These are phyloP conservation scores for Paraphaeosphaeria minitans DNA, from an alignment of 2,329 filamentous ascomycete species.

Conservation along the genomic window DNA sequence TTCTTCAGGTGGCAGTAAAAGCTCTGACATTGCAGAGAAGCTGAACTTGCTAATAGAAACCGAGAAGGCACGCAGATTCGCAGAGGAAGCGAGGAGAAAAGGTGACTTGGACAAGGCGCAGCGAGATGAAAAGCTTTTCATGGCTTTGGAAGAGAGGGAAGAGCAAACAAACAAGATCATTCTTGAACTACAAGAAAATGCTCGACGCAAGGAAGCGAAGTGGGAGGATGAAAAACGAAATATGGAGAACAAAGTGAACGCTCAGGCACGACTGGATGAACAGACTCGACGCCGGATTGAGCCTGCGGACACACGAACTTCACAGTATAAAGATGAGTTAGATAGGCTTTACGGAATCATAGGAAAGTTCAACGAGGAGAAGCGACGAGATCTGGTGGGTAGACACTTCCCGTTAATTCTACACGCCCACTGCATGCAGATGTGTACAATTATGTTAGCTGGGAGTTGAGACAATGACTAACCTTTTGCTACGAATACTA, in stretches of 20 bases:
- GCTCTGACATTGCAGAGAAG: neutral
- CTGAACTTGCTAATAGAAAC: neutral
- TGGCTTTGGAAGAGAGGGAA: neutral
- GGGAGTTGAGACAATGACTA: neutral
- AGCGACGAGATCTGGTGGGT: neutral
- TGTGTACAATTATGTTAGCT: neutral
- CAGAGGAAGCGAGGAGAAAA: slow-evolving; percentile 6
- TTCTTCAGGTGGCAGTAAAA: neutral
- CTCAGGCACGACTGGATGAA: too few relatives aligned
- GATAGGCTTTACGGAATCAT: neutral
- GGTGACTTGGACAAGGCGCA: neutral
- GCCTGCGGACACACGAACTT: neutral
- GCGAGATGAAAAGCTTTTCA: neutral
- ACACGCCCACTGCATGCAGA: too few relatives aligned
- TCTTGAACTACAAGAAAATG: neutral
- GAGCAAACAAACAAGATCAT: neutral
- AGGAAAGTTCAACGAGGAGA: neutral
- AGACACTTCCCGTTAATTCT: too few relatives aligned
- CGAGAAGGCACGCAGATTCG: neutral
- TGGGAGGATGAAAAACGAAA: slow-evolving; percentile 6
- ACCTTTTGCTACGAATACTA: neutral
- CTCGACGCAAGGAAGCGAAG: neutral
- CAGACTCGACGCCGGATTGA: neutral
- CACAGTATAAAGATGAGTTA: neutral
- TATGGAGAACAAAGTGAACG: neutral